Evolutionary conservation across 768 basidiomycete species (phyloP).

Genomic region (Trametes cinnabarina): DNA sequence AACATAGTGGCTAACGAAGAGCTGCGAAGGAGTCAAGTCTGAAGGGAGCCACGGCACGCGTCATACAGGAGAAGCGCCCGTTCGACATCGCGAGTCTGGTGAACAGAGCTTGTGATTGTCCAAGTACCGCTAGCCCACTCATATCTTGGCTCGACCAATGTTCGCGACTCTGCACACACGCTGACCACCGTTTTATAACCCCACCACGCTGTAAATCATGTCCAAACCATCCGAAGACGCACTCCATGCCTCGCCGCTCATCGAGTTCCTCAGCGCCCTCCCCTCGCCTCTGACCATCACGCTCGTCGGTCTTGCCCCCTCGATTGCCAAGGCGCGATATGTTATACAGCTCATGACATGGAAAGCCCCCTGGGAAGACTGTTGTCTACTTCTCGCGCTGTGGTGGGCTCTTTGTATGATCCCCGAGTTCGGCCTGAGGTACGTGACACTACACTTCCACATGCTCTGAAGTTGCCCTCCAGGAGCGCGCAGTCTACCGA

Average conservation of each 20-base stretch:
- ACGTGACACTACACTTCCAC: too few relatives aligned
- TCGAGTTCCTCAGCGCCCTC: conserved; percentile 55
- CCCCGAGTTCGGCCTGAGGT: conserved; percentile 44
- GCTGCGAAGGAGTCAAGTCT: too few relatives aligned
- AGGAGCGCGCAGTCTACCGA: too few relatives aligned
- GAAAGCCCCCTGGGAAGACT: conserved; percentile 55
- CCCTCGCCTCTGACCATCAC: conserved; percentile 60
- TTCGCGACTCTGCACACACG: neutral
- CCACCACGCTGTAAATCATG: conserved; percentile 9
- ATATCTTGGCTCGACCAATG: neutral
- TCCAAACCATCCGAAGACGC: conserved; percentile 11
- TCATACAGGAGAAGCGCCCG: too few relatives aligned
- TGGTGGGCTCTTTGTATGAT: conserved; percentile 83
- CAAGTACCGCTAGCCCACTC: too few relatives aligned
- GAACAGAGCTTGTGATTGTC: too few relatives aligned
- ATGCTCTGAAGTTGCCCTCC: too few relatives aligned
- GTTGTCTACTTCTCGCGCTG: conserved; percentile 60
- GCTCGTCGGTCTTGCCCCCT: conserved; percentile 61
- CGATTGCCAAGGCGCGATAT: conserved; percentile 44
- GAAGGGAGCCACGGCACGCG: too few relatives aligned
- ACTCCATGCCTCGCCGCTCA: conserved; percentile 15
- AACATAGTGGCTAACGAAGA: too few relatives aligned
- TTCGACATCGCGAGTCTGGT: too few relatives aligned
- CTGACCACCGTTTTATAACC: neutral
- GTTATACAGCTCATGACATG: conserved; percentile 54